phyloP scores from a whole-genome alignment of 805 yeast genomes.

The Wickerhamomyces hampshirensis region DNA sequence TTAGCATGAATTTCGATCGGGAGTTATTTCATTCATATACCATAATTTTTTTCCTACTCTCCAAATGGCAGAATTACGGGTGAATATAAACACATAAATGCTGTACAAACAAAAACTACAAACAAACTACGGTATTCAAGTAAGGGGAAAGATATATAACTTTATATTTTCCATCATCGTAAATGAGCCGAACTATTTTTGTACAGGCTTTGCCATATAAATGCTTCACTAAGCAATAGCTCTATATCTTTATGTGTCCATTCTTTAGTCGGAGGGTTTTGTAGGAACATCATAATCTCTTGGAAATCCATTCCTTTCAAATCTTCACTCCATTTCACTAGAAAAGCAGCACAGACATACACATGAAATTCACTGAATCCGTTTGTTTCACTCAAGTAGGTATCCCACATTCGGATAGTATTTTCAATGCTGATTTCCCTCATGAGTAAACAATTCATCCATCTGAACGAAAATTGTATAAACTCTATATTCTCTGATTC shows the following conservation, averaged over 20 bases:
- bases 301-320: constrained; percentile 87
- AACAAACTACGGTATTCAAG: no score
- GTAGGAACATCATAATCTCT: constrained; percentile 86
- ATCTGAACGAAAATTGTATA: constrained; percentile 90
- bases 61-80: background rate
- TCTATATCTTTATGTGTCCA: constrained; percentile 93
- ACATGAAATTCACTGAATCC: constrained; percentile 93
- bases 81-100: background rate
- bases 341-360: constrained; percentile 95
- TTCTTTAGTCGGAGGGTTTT: constrained; percentile 77
- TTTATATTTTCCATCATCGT: no score
- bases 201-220: constrained; percentile 91
- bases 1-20: no score
- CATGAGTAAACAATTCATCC: constrained; percentile 99
- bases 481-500: constrained; percentile 84
- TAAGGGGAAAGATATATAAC: no score
- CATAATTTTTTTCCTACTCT: no score
- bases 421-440: constrained; percentile 77
- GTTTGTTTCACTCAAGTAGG: constrained; percentile 70
- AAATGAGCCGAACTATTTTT: constrained; percentile 88
- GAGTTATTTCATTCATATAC: no score
- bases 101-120: no score
- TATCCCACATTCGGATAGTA: constrained; percentile 96
- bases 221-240: constrained; percentile 89
- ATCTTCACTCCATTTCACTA: constrained; percentile 79